Conservation (phyloP, 2,329 filamentous ascomycete genomes). For the Chlorencoelia australis region DNA sequence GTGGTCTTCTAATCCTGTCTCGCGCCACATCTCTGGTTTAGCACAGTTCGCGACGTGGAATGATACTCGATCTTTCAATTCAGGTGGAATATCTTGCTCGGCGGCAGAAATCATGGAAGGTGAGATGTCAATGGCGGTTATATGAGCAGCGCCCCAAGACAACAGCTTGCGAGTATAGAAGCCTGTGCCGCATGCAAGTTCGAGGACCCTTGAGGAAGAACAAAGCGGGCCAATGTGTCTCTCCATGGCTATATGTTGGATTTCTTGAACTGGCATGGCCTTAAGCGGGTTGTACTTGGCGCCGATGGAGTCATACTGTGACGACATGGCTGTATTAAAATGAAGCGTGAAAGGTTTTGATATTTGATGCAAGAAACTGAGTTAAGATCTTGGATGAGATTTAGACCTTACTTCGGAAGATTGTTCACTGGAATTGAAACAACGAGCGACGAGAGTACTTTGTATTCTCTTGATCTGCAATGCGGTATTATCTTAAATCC, state of each 20-base stretch:
- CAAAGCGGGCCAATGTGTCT: background rate
- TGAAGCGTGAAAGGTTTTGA: no score
- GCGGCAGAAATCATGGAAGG: background rate
- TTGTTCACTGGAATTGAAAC: no score
- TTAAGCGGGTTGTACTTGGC: background rate
- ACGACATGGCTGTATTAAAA: background rate
- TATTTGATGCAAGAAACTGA: no score
- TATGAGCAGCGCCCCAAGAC: background rate
- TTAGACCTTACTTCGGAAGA: no score
- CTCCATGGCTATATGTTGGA: background rate
- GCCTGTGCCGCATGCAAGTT: slow-evolving; percentile 2
- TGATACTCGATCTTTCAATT: background rate
- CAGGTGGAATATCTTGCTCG: background rate
- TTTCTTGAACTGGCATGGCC: background rate
- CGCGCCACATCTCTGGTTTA: background rate
- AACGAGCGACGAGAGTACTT: no score
- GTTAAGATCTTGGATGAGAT: no score
- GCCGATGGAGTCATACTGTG: slow-evolving; percentile 2
- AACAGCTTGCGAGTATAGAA: background rate
- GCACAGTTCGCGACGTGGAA: background rate
- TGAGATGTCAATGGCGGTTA: slow-evolving; percentile 1
- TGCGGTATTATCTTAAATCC: no score
- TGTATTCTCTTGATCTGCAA: no score
- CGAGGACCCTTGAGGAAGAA: background rate
- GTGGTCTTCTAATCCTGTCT: background rate